A percentile compares a stretch with the other conserved stretches of the same genome.
Evolutionary conservation across 208 protist species (phyloP).

Genomic region (Trypanosoma rangeli): DNA sequence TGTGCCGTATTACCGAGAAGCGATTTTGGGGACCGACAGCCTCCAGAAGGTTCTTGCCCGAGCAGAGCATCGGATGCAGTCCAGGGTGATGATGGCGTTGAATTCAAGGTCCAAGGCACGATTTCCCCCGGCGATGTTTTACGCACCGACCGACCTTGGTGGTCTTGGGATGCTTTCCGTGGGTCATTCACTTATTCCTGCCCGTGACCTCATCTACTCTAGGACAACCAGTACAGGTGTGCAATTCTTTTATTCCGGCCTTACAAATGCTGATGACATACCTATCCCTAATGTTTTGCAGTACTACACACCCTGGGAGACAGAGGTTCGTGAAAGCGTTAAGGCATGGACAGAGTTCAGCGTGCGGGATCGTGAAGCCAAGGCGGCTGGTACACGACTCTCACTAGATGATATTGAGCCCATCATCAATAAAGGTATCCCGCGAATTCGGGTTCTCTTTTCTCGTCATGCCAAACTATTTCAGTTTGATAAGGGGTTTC

Average conservation of each 20-base stretch:
- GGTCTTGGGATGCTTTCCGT: slow-evolving; percentile 99
- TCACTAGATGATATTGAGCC: slow-evolving; percentile 99
- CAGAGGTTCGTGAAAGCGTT: slow-evolving; percentile 99
- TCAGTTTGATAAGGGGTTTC: slow-evolving; percentile 99
- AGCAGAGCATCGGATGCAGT: slow-evolving; percentile 99
- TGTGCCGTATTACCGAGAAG: slow-evolving; percentile 99
- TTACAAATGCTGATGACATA: slow-evolving; percentile 98
- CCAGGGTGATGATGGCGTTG: slow-evolving; percentile 99
- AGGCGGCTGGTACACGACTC: slow-evolving; percentile 96
- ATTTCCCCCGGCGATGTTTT: slow-evolving; percentile 99
- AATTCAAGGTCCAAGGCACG: slow-evolving; percentile 99
- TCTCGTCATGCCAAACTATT: slow-evolving; percentile 99
- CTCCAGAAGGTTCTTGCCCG: slow-evolving; percentile 99
- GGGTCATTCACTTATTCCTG: slow-evolving; percentile 99
- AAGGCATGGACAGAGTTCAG: slow-evolving; percentile 99
- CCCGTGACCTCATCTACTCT: slow-evolving; percentile 98
- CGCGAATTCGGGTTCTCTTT: slow-evolving; percentile 99
- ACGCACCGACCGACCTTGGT: slow-evolving; percentile 98
- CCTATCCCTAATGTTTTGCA: slow-evolving; percentile 99
- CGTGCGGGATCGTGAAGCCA: slow-evolving; percentile 97
- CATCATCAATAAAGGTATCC: slow-evolving; percentile 99
- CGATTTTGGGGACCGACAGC: slow-evolving; percentile 96
- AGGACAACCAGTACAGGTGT: slow-evolving; percentile 98
- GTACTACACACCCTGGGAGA: slow-evolving; percentile 99
- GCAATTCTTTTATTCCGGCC: slow-evolving; percentile 99